Percentiles rank a stretch among this genome's conserved stretches.
These are phyloP conservation scores for Neonectria magnoliae DNA, from an alignment of 2,329 filamentous ascomycete genomes.

Conservation along the genomic window DNA sequence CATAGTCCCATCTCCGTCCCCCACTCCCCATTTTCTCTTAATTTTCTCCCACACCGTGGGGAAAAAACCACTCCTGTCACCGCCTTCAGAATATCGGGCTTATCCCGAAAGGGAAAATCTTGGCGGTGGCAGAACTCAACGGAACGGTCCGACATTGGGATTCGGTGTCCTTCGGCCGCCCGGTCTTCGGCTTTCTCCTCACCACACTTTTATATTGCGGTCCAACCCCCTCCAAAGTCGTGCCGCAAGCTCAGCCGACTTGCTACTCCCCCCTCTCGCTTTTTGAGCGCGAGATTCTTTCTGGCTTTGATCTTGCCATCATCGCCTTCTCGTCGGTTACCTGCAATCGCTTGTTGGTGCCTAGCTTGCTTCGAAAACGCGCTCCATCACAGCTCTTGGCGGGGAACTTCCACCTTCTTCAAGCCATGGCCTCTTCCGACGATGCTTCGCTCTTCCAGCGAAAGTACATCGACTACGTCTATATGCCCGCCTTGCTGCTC, in stretches of 20 bases:
- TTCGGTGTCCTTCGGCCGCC: constrained; percentile 25
- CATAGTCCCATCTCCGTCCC: constrained; percentile 3
- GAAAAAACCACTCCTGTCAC: constrained; percentile 15
- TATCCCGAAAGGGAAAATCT: constrained; percentile 13
- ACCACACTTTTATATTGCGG: constrained; percentile 18
- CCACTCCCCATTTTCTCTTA: not conserved
- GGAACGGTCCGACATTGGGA: constrained; percentile 17
- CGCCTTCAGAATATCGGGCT: constrained; percentile 5
- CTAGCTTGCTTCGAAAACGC: constrained; percentile 20
- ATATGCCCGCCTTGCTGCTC: constrained; percentile 83
- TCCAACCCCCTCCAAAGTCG: constrained; percentile 14
- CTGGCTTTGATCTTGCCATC: constrained; percentile 8
- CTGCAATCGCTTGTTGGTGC: not conserved
- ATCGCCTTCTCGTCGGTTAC: constrained; percentile 1
- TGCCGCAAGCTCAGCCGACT: constrained; percentile 18
- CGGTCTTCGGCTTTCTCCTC: constrained; percentile 29
- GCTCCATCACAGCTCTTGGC: constrained; percentile 26
- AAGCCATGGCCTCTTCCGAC: constrained; percentile 42
- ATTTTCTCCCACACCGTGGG: not conserved
- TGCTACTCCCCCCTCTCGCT: not conserved
- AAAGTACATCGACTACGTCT: constrained; percentile 80
- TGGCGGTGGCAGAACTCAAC: constrained; percentile 27
- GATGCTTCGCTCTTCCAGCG: constrained; percentile 56
- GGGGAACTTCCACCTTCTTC: constrained; percentile 27
- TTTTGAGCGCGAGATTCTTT: constrained; percentile 7